phyloP scores from a whole-genome alignment of 2,329 filamentous ascomycete species.

The Colletotrichum costaricense region DNA sequence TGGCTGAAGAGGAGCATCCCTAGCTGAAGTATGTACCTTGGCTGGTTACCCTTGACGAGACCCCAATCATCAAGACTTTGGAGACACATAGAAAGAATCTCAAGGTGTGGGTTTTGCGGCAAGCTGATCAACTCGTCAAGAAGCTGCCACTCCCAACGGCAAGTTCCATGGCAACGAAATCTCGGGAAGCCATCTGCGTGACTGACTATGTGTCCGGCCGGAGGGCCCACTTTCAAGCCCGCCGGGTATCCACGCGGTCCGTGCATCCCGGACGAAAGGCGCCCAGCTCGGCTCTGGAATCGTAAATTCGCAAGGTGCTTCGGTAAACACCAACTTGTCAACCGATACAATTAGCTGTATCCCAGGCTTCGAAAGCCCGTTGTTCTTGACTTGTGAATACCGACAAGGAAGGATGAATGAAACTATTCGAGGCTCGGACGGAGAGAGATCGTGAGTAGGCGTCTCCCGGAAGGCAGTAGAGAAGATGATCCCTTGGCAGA shows the following conservation, averaged over 20 bases:
- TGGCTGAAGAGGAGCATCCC: not conserved
- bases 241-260: not conserved
- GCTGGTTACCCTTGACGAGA: too few relatives aligned
- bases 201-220: slow-evolving; percentile 12
- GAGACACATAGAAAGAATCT: not conserved
- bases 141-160: too few relatives aligned
- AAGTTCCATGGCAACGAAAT: slow-evolving; percentile 7
- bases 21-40: too few relatives aligned
- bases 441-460: not conserved
- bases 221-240: not conserved
- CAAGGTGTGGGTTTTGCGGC: not conserved
- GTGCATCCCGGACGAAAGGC: slow-evolving; percentile 34
- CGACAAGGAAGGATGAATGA: not conserved
- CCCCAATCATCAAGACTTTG: too few relatives aligned
- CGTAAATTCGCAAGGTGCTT: too few relatives aligned
- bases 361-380: not conserved
- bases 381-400: not conserved
- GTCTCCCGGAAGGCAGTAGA: too few relatives aligned
- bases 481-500: rapidly evolving
- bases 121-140: not conserved
- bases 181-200: not conserved
- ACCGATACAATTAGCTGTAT: slow-evolving; percentile 16
- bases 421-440: not conserved
- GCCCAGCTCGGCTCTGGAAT: not conserved
- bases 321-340: not conserved